These are phyloP conservation scores for Talaromyces liani DNA, from an alignment of 495 filamentous ascomycete genomes.

Conservation along the genomic window DNA sequence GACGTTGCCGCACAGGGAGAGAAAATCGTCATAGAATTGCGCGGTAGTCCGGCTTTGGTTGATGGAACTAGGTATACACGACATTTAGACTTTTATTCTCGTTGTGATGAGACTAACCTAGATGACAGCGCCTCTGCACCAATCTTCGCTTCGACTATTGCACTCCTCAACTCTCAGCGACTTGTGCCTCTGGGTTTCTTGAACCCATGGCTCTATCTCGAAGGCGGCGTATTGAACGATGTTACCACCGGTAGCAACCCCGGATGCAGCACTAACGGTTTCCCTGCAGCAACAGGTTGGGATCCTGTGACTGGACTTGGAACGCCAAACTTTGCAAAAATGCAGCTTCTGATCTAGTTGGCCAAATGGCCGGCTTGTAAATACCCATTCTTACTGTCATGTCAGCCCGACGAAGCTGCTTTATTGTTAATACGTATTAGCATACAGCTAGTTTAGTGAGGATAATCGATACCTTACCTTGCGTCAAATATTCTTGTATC, in stretches of 20 bases:
- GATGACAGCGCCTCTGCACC: conserved; percentile 51
- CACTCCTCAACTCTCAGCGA: conserved; percentile 60
- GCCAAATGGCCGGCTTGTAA: neutral
- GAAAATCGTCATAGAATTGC: too few relatives aligned
- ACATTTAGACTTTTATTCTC: too few relatives aligned
- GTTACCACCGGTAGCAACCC: conserved; percentile 50
- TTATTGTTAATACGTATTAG: neutral
- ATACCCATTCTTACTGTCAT: neutral
- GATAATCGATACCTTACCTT: too few relatives aligned
- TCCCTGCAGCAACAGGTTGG: conserved; percentile 43
- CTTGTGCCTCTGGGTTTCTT: conserved; percentile 58
- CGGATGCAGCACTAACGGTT: conserved; percentile 55
- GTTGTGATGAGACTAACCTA: neutral
- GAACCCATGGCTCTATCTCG: conserved; percentile 65
- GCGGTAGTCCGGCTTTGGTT: too few relatives aligned
- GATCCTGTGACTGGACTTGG: conserved; percentile 42
- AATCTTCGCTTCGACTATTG: conserved; percentile 54
- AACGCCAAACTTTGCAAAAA: conserved; percentile 35
- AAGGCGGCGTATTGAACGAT: conserved; percentile 52
- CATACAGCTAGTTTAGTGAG: too few relatives aligned
- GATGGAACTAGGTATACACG: too few relatives aligned
- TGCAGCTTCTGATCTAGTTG: conserved; percentile 16
- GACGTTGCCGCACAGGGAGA: too few relatives aligned
- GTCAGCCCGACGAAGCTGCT: neutral
- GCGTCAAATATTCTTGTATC: too few relatives aligned